Evolutionary conservation across 1,139 yeast species (phyloP), one percentile per base, ranked within the genome.

Genomic region (Candida glucosophila): DNA sequence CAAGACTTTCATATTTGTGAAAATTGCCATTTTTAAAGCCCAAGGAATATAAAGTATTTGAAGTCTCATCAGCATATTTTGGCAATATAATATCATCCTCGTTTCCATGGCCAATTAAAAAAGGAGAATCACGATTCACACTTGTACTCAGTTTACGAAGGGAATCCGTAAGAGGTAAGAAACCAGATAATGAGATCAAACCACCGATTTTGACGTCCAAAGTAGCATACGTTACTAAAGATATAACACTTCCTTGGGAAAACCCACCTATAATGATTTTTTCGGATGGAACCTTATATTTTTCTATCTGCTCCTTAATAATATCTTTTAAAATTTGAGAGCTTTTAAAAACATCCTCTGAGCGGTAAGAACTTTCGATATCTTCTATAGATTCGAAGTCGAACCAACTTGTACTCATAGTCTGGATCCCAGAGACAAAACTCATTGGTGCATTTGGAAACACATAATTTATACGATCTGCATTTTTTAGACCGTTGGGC

Each of bases 211-310:
- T 79, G 29, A 57, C 47, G 14, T 78, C 75, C 22, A 68, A 50
- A 20, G 50, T 36, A 1, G 64, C 36, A n/a, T 47, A 38, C 6
- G 63, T 47, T 2, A 86, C 88, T 31, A 82, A 56, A 2, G 93
- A 57, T 8, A 88, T 39, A 1, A 94, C 90, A 25, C 86, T 94
- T 32, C 98, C 98, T 54, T 90, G 98, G 5, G 93, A 78, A 47
- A 90, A 90, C 1, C 98, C 98, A 18, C 97, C 97, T 34, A 90
- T 59, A n/a, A 90, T 63, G 27, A 90, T 79, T 28, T 78, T 70
- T 19, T 79, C 76, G 0, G 86, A 57, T 2, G 77, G 70, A 19
- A 88, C 69, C 3, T 92, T 81, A 29, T 51, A 36, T 5, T 49
- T 49, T 5, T 66, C 69, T 10, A 73, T 61, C 47, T 85, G 88